Base-by-base conservation (phyloP, 2,329 filamentous ascomycete genomes). In the Cladophialophora psammophila region DNA sequence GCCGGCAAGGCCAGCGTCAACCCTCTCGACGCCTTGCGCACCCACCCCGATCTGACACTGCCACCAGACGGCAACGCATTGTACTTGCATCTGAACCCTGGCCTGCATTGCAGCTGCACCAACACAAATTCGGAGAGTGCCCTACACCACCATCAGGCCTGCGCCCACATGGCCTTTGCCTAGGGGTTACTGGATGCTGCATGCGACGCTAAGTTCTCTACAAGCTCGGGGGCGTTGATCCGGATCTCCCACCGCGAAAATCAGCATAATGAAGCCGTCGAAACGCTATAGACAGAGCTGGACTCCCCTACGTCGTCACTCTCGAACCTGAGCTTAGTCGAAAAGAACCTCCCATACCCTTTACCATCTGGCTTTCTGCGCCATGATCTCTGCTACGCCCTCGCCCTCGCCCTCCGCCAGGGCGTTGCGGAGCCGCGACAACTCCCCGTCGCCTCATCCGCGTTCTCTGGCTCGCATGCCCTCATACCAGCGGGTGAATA, bases 271-370 rank as follows among this genome's bases (percentile, higher is more conserved):
- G 68, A 70, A 66, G 68, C 50, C 60, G 66, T 66, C 68, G 66
- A 65, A 67, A 54, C 38, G 61, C 55, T 57, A 61, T 61, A 68
- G 31, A 65, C 65, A 70, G 69, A 71, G 69, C 69, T 71, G 69
- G 69, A 71, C 69, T 71, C 69, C 66, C 60, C 55, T 65, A 38
- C 40, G 54, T 57, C 50, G 56, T 52, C 57, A 65, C 45, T n/a
- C 31, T 60, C 63, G 48, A 64, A 34, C 60, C 32, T 68, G 55
- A 66, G 20, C 36, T 54, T 13, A 15, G 26, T 40, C 15, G 18
- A 40, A 8, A 9, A 36, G 50, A 52, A 60, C 40, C 31, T 31
- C n/a, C 32, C 20, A 34, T 55, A 26, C 26, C 26, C 32, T 15
- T 20, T 15, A 54, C 10, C 52, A 9, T 35, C 26, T 35, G 26